phyloP scores from a whole-genome alignment of 1,139 yeast genomes.

The Maudiozyma humilis region DNA sequence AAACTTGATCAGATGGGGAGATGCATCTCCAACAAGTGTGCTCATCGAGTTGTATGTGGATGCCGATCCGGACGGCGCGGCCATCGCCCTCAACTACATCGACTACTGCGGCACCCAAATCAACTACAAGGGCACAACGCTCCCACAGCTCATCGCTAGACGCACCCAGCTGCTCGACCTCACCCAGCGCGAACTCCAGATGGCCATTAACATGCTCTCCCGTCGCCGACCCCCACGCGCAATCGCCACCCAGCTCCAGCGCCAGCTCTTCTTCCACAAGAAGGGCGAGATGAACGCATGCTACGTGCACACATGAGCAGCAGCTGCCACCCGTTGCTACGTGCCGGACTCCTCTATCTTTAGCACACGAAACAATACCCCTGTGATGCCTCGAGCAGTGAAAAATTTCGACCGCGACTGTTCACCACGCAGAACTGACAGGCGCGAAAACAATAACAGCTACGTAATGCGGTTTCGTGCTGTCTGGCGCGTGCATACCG shows the following conservation, averaged over 20 bases:
- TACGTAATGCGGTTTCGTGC: not conserved
- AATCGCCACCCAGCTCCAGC: conserved; percentile 23
- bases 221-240: too few relatives aligned
- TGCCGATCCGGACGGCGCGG: conserved; percentile 34
- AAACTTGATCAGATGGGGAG: conserved; percentile 10
- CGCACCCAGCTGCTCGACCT: conserved; percentile 13
- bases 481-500: not conserved
- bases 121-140: conserved; percentile 16
- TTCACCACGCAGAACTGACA: too few relatives aligned
- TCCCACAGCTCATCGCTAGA: conserved; percentile 15
- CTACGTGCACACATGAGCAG: not conserved
- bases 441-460: not conserved
- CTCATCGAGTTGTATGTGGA: conserved; percentile 23
- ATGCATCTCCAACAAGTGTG: not conserved
- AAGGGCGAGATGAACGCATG: conserved; percentile 32
- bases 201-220: conserved; percentile 6
- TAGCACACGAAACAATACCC: too few relatives aligned
- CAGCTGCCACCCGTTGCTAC: not conserved
- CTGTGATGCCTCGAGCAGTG: not conserved
- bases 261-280: conserved; percentile 29
- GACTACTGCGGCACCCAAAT: not conserved
- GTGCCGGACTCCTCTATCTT: too few relatives aligned
- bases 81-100: conserved; percentile 28
- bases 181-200: conserved; percentile 9
- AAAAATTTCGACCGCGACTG: not conserved